phyloP scores from a whole-genome alignment of 2,329 filamentous ascomycete species.

The Fusarium palustre region DNA sequence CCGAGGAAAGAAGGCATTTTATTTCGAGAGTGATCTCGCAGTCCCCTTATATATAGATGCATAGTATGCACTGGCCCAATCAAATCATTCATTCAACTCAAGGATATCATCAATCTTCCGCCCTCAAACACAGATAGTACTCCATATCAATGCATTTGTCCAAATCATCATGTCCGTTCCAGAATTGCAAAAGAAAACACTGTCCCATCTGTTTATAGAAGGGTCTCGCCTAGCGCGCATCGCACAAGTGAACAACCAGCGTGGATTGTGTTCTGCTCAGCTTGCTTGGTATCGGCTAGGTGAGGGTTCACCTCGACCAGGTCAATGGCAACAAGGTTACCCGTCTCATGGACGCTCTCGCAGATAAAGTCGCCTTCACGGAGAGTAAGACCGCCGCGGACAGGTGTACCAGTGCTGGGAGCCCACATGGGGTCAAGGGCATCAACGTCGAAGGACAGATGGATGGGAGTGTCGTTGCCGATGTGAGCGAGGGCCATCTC shows the following conservation, averaged over 20 bases:
- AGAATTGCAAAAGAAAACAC: constrained; percentile 1
- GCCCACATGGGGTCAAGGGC: constrained; percentile 96
- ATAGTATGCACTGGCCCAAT: constrained; percentile 39
- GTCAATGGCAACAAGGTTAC: constrained; percentile 82
- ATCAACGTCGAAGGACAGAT: constrained; percentile 97
- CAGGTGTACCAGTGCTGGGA: constrained; percentile 93
- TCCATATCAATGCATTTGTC: constrained; percentile 28
- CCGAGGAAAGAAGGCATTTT: constrained; percentile 42
- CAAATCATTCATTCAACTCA: constrained; percentile 45
- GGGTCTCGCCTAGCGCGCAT: constrained; percentile 90
- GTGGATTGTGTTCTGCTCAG: constrained; percentile 86
- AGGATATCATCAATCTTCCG: constrained; percentile 41
- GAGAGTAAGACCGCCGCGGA: constrained; percentile 91
- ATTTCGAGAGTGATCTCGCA: constrained; percentile 48
- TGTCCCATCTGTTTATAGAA: constrained; percentile 67
- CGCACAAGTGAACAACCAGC: constrained; percentile 92
- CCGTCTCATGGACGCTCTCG: constrained; percentile 84
- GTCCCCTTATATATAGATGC: constrained; percentile 35
- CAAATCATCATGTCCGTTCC: constrained; percentile 10
- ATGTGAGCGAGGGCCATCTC: constrained; percentile 99
- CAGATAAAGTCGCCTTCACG: constrained; percentile 98
- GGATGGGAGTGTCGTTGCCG: constrained; percentile 92
- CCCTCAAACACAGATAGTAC: constrained; percentile 27
- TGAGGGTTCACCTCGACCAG: constrained; percentile 85
- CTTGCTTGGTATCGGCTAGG: constrained; percentile 71